Evolutionary conservation across 2,329 filamentous ascomycete species (phyloP).

Genomic region (Trichoderma oligosporum): DNA sequence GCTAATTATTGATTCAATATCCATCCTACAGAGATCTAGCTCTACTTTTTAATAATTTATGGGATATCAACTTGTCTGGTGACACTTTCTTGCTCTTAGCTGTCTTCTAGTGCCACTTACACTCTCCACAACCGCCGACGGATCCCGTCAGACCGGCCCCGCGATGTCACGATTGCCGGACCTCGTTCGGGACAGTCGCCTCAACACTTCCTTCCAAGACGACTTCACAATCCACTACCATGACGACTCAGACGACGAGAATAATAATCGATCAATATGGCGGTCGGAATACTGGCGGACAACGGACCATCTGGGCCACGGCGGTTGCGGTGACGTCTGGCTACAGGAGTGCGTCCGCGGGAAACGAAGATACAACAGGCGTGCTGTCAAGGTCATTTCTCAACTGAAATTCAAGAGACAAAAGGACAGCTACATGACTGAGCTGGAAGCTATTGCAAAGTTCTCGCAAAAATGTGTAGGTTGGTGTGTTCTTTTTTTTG

Average conservation of each 20-base stretch:
- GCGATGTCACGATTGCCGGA: constrained; percentile 2
- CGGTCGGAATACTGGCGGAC: constrained; percentile 21
- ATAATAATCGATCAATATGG: constrained; percentile 14
- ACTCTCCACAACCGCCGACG: neutral
- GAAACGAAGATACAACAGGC: constrained; percentile 2
- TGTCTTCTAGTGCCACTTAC: neutral
- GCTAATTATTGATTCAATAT: no score
- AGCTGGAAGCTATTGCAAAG: constrained; percentile 25
- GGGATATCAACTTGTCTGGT: neutral
- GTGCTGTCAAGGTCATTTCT: constrained; percentile 25
- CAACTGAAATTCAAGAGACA: constrained; percentile 3
- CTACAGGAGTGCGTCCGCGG: constrained; percentile 19
- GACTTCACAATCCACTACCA: constrained; percentile 17
- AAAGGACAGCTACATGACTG: constrained; percentile 19
- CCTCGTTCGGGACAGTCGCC: constrained; percentile 17
- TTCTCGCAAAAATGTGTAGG: constrained; percentile 25
- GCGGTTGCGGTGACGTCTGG: constrained; percentile 22
- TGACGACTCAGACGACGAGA: constrained; percentile 19
- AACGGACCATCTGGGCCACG: constrained; percentile 20
- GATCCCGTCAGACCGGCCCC: neutral
- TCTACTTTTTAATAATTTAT: no score
- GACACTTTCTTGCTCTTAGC: neutral
- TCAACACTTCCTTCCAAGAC: constrained; percentile 15
- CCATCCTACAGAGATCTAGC: no score
- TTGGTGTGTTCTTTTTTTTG: neutral